phyloP scores from a whole-genome alignment of 768 basidiomycete genomes.

The Steccherinum ochraceum region DNA sequence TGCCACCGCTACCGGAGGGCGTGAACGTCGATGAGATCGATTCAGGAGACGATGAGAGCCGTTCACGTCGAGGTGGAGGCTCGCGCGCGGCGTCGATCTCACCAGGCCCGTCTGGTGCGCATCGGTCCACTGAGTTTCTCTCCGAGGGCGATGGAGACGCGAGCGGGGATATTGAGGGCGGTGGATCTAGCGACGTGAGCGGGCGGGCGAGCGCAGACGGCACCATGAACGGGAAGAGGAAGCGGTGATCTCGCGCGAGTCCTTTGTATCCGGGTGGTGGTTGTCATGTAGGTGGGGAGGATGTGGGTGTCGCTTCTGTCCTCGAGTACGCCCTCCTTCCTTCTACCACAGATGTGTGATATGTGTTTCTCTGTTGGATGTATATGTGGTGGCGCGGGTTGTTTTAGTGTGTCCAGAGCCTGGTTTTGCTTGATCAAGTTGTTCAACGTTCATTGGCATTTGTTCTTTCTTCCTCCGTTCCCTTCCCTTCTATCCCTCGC shows the following conservation, averaged over 20 bases:
- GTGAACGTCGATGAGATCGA: constrained; percentile 11
- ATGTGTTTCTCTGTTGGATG: no score
- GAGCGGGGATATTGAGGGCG: constrained; percentile 15
- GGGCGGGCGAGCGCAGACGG: constrained; percentile 12
- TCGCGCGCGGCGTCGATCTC: constrained; percentile 15
- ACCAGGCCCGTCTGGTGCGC: constrained; percentile 12
- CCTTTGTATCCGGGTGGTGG: not conserved
- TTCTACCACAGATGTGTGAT: no score
- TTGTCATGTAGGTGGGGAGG: not conserved
- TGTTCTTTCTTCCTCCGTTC: not conserved
- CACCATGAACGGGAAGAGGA: constrained; percentile 22
- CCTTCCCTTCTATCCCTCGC: not conserved
- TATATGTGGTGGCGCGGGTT: not conserved
- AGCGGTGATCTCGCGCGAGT: constrained; percentile 19
- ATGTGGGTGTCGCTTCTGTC: not conserved
- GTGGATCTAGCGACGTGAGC: constrained; percentile 13
- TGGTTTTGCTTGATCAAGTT: no score
- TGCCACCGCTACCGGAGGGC: constrained; percentile 12
- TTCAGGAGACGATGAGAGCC: constrained; percentile 7
- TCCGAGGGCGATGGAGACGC: constrained; percentile 16
- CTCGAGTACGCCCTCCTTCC: no score
- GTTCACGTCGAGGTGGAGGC: no score
- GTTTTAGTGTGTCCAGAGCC: not conserved
- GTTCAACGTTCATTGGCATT: not conserved
- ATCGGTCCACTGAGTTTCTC: constrained; percentile 8